A percentile compares a stretch with the other conserved stretches of the same genome.
Conservation (phyloP, 805 yeast genomes). For the Saccharomycopsis microspora region DNA sequence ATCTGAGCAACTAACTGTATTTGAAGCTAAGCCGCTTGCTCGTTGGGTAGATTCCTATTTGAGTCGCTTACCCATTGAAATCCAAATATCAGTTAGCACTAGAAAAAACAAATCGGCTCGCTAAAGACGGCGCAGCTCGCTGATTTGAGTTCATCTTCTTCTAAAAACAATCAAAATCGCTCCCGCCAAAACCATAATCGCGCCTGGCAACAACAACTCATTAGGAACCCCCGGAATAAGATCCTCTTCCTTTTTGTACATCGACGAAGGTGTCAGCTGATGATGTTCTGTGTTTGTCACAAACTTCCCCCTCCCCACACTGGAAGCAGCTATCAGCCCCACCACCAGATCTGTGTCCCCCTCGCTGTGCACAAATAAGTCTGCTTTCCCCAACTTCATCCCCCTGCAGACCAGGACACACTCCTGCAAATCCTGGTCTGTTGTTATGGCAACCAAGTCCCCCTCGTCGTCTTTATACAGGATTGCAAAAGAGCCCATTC, state of each 20-base stretch:
- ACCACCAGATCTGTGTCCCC: slow-evolving; percentile 28
- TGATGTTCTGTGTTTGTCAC: slow-evolving; percentile 2
- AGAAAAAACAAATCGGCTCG: too few species aligned
- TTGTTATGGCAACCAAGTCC: slow-evolving; percentile 66
- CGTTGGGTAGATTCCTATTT: too few species aligned
- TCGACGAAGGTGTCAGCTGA: neutral
- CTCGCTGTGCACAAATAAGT: slow-evolving; percentile 59
- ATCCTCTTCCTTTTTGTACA: slow-evolving; percentile 3
- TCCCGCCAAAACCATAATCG: slow-evolving; percentile 46
- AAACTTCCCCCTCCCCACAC: neutral
- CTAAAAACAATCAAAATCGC: slow-evolving; percentile 48
- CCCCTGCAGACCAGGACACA: slow-evolving; percentile 49
- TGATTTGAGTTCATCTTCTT: slow-evolving; percentile 31
- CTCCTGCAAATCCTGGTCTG: slow-evolving; percentile 62
- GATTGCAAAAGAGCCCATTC: slow-evolving; percentile 37
- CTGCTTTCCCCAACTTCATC: slow-evolving; percentile 49
- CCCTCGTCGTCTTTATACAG: slow-evolving; percentile 80
- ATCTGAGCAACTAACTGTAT: too few species aligned
- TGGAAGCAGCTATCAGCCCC: neutral
- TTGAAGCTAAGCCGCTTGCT: too few species aligned
- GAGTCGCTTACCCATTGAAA: too few species aligned
- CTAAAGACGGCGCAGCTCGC: too few species aligned
- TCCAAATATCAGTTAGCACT: too few species aligned
- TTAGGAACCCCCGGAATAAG: slow-evolving; percentile 45
- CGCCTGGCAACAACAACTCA: slow-evolving; percentile 53